Base-by-base conservation (phyloP, 257 asterid species). In the Solanum chiquidenum region DNA sequence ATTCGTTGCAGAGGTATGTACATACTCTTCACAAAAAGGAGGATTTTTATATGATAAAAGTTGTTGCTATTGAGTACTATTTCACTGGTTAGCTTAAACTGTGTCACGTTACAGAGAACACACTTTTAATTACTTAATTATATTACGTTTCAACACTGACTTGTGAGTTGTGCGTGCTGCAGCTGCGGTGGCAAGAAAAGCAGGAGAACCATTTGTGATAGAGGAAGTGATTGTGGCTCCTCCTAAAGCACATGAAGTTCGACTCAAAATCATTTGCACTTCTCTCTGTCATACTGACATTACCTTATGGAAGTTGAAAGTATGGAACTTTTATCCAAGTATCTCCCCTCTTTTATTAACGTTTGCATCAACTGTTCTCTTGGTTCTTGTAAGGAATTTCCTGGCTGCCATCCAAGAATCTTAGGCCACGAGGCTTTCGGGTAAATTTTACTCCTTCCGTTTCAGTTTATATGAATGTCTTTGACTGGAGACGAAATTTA, bases 141-240 rank as follows among this genome's bases (percentile, higher is more conserved):
- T 52, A 55, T 88, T 83, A 34, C 72, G 77, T 38, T 12, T 73
- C 49, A 6, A 40, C 35, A 73, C 23, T 42, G 62, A 77, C 7
- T 25, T 42, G 37, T 42, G 62, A 29, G 76, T 31, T 6, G 5
- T 60, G 6, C 14, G 0, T 42, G 84, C 2, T 91, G 97, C 94
- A 96, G 99, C 97, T 90, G 99, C 99, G 86, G 97, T 96, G 89
- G 94, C 94, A 29, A 90, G 99, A 91, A 86, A 87, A 52, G 88
- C 98, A 4, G 98, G 98, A 88, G 95, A 91, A 88, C 93, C 98
- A 0, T 90, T 97, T 89, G 94, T 93, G 86, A 90, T 97, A 13
- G 98, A 97, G 92, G 97, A 96, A 84, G 94, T 95, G 87, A 40
- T 90, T 0, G 98, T 95, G 91, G 95, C 88, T 33, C 92, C 97